These are phyloP conservation scores for Calonectria honghensis DNA, from an alignment of 2,329 filamentous ascomycete species.

Conservation along the genomic window DNA sequence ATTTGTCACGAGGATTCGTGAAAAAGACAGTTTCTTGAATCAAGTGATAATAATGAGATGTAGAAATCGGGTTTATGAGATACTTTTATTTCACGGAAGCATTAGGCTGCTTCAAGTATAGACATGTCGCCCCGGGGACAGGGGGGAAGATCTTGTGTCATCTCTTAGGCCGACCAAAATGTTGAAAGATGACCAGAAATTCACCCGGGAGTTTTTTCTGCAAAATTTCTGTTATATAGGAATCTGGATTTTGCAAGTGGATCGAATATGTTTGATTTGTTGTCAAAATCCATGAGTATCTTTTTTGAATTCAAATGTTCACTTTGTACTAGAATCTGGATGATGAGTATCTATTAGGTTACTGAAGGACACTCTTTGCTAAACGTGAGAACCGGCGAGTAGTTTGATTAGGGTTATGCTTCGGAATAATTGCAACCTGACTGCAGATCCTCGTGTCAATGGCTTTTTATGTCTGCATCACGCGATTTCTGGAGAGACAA, in stretches of 20 bases:
- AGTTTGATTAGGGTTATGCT: not conserved
- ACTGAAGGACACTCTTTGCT: not conserved
- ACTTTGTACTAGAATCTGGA: not conserved
- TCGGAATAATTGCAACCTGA: not conserved
- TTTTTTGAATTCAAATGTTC: not conserved
- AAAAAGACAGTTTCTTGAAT: not conserved
- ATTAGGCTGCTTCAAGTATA: not conserved
- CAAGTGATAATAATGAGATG: not conserved
- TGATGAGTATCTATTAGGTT: not conserved
- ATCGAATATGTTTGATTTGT: not conserved
- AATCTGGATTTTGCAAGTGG: not conserved
- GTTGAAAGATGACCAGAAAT: not conserved
- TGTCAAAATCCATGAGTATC: not conserved
- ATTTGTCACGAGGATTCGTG: not conserved
- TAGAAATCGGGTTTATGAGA: not conserved
- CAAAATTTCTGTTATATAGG: not conserved
- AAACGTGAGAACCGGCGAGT: not conserved
- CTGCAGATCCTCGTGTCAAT: not conserved
- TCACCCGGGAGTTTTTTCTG: too few relatives aligned
- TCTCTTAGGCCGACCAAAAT: not conserved
- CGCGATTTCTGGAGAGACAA: not conserved
- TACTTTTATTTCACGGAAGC: not conserved
- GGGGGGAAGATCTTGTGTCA: not conserved
- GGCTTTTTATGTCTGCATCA: not conserved
- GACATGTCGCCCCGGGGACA: not conserved